These are phyloP conservation scores for Aspergillus fumigatus DNA, from an alignment of 2,329 filamentous ascomycete species.

Conservation along the genomic window DNA sequence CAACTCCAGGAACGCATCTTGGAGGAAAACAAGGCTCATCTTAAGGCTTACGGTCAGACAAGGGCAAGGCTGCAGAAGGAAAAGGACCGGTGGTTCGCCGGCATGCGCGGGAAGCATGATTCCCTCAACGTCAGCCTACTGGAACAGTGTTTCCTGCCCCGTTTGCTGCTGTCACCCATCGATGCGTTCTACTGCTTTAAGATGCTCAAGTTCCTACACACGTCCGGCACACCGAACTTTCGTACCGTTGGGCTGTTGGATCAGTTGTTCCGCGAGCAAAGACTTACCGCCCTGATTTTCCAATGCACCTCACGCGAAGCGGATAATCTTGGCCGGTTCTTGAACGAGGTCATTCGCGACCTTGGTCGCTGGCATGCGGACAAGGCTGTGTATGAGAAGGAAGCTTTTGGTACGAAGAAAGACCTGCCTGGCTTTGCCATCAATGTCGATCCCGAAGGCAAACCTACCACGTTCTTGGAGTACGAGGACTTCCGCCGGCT, in stretches of 20 bases:
- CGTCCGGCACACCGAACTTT: conserved; percentile 78
- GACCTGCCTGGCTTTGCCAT: conserved; percentile 75
- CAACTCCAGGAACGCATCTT: conserved; percentile 65
- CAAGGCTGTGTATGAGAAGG: conserved; percentile 71
- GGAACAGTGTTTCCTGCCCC: conserved; percentile 88
- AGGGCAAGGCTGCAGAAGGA: conserved; percentile 68
- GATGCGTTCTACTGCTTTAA: conserved; percentile 87
- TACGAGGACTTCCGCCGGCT: conserved; percentile 83
- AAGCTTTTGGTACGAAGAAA: conserved; percentile 64
- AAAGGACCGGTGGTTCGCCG: conserved; percentile 72
- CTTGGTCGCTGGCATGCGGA: conserved; percentile 80
- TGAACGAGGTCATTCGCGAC: conserved; percentile 76
- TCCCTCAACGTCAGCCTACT: conserved; percentile 71
- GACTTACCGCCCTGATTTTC: conserved; percentile 78
- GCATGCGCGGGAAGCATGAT: conserved; percentile 59
- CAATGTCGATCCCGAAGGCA: conserved; percentile 65
- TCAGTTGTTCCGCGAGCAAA: conserved; percentile 76
- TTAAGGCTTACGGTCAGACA: conserved; percentile 62
- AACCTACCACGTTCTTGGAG: conserved; percentile 67
- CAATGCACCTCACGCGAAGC: conserved; percentile 85
- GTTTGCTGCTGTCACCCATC: conserved; percentile 73
- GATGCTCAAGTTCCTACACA: conserved; percentile 83
- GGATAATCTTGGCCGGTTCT: conserved; percentile 86
- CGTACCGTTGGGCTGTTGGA: conserved; percentile 79
- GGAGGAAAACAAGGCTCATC: conserved; percentile 68